phyloP scores from a whole-genome alignment of 352 stramenopile genomes.

The Pythium apleroticum region DNA sequence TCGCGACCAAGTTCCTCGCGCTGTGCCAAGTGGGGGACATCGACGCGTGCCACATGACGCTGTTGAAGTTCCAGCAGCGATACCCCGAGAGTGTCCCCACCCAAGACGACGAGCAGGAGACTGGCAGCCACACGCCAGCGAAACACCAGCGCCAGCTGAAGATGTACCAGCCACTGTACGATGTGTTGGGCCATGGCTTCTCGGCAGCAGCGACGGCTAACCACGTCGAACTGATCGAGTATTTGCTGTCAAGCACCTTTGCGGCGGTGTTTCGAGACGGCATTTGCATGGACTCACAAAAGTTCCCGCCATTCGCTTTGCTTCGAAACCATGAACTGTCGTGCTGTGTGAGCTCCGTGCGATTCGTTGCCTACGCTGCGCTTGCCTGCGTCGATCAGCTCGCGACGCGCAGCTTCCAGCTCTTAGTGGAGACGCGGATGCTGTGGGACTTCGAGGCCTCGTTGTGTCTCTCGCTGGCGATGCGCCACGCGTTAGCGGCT shows the following conservation, averaged over 20 bases:
- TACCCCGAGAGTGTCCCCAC: slow-evolving; percentile 15
- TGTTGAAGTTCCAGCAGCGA: slow-evolving; percentile 20
- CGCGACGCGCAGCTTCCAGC: slow-evolving; percentile 14
- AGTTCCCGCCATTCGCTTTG: slow-evolving; percentile 19
- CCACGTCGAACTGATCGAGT: slow-evolving; percentile 25
- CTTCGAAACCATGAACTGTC: slow-evolving; percentile 7
- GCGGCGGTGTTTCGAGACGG: slow-evolving; percentile 13
- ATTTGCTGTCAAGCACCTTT: slow-evolving; percentile 23
- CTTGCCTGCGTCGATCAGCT: slow-evolving; percentile 27
- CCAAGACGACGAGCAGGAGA: background rate
- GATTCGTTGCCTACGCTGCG: slow-evolving; percentile 24
- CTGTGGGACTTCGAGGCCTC: slow-evolving; percentile 24
- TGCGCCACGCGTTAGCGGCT: slow-evolving; percentile 17
- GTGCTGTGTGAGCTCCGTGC: slow-evolving; percentile 18
- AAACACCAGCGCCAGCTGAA: background rate
- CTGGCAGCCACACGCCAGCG: background rate
- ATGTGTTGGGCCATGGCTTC: slow-evolving; percentile 22
- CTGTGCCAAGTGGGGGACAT: slow-evolving; percentile 20
- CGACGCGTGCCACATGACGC: slow-evolving; percentile 18
- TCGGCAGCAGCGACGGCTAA: slow-evolving; percentile 10
- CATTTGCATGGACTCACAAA: slow-evolving; percentile 7
- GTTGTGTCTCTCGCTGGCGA: slow-evolving; percentile 25
- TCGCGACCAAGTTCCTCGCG: slow-evolving; percentile 11
- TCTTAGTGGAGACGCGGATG: slow-evolving; percentile 17
- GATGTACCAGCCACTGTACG: slow-evolving; percentile 23